Conservation (phyloP, 345 rosid species). For the Linum tenue region DNA sequence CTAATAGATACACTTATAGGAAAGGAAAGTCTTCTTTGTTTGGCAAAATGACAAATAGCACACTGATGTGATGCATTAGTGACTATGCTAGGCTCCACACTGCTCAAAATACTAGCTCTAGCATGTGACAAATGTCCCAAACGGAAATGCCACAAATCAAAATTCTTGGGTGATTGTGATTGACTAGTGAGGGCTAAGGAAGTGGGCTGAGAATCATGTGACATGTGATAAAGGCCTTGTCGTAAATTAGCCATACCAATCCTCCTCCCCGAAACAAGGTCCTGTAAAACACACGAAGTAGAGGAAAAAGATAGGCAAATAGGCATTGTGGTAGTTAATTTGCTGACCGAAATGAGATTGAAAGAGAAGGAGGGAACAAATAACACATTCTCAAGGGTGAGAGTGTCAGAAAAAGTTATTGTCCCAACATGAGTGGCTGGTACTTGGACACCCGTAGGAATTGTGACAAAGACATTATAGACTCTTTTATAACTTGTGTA, state of each 20-base stretch:
- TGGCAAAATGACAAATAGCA: conserved; percentile 2
- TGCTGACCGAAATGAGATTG: too few species aligned
- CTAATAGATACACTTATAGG: not conserved
- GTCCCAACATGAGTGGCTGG: not conserved
- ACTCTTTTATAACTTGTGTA: not conserved
- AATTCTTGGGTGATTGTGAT: not conserved
- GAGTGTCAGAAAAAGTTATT: not conserved
- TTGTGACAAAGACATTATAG: not conserved
- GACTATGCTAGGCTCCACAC: too few species aligned
- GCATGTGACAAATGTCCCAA: too few species aligned
- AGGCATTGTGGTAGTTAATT: too few species aligned
- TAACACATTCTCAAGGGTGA: not conserved
- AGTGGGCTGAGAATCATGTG: not conserved
- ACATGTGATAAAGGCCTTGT: not conserved
- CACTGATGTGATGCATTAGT: not conserved
- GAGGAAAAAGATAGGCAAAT: not conserved
- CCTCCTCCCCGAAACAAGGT: not conserved
- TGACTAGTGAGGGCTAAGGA: too few species aligned
- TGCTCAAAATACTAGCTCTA: too few species aligned
- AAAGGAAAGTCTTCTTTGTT: not conserved
- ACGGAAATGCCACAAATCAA: not conserved
- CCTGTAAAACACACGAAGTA: not conserved
- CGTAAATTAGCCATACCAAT: not conserved
- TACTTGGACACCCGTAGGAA: not conserved
- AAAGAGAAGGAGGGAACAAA: not conserved